Base-by-base conservation (phyloP, 768 basidiomycete species). In the Lactifluus piperatus region DNA sequence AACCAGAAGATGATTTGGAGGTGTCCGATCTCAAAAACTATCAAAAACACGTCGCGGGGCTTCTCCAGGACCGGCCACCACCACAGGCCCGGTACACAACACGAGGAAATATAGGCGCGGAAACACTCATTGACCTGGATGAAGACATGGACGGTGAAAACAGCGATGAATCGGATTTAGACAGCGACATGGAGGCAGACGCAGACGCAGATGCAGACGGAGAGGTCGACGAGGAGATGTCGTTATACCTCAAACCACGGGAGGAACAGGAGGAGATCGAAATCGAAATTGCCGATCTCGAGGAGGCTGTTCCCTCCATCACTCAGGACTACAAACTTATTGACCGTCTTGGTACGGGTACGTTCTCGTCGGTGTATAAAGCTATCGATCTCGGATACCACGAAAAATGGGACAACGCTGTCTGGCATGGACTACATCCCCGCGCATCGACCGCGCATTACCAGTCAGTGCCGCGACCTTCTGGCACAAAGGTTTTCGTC, bases 321-420 rank as follows among this genome's bases (percentile, higher is more conserved):
- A 68, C 72, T 5, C 68, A 75, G 3, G 77, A 88, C 63, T 98
- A 95, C 76, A 79, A 75, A 51, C 76, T 98, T 36, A 71, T 97
- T 36, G 95, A 97, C 73, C 81, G 94, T 1, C 80, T 99, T 0
- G 97, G 97, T 14, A 97, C 94, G 54, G 95, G 95, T 16, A 99
- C 95, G 1, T 99, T 99, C 74, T 97, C 95, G 0, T 94, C 94
- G 10, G 97, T 99, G n/a, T 99, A 97, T 79, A 97, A 98, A 67
- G 97, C 94, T 0, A 71, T 94, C 63, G 97, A 99, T 71, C 66
- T 88, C 16, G 73, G 78, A 58, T 82, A 88, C 66, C 82, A 91
- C 65, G 73, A 78, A 50, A 86, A 88, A 53, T 91, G 84, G 84
- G 80, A 89, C 70, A 91, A 92, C 66, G 64, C 71, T 5, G 76